Base-by-base conservation (phyloP, 495 filamentous ascomycete genomes). In the Penicillium coprophilum region DNA sequence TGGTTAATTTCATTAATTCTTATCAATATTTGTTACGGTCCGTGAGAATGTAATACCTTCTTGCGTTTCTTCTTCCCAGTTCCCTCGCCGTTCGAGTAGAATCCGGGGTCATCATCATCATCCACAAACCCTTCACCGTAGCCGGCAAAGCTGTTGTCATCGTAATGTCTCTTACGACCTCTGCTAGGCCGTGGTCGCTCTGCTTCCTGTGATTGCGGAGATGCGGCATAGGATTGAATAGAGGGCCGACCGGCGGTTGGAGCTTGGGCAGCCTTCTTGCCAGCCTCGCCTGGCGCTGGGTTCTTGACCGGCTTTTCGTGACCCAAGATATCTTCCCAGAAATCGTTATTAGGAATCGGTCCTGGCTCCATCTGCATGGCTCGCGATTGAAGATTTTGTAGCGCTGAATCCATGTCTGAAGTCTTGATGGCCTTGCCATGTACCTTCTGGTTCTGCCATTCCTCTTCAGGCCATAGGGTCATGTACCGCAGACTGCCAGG, bases 91-190 rank as follows among this genome's bases (percentile, higher is more conserved):
- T 74, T 74, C 45, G 74, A 77, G 56, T 75, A 75, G 55, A 78
- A 73, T 43, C 68, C 74, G 50, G 75, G 71, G 21, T 82, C 83
- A 48, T 80, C 80, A 55, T 84, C 81, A 50, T 85, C 83, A 63
- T 85, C 82, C 11, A 75, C 73, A 65, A 72, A 85, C 11, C 82
- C 85, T 72, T 88, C 86, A 47, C 79, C 82, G 58, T 90, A 90
- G 5, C 87, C 87, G 50, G 81, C 81, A 65, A 85, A 90, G 60
- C 82, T 85, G 43, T 74, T 73, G 28, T 89, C 87, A 62, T 85
- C 81, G 64, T 90, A 90, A 59, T 83, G 75, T 58, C 87, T 76
- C 71, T 88, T 87, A 61, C 83, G 85, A 30, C 81, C 81, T 28
- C 83, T 82, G 62, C 79, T 85, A 3, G 87, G 84, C 19, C 76